A percentile compares a stretch with the other conserved stretches of the same genome.
Conservation (phyloP, 78 protist genomes). For the Bodo saltans region DNA sequence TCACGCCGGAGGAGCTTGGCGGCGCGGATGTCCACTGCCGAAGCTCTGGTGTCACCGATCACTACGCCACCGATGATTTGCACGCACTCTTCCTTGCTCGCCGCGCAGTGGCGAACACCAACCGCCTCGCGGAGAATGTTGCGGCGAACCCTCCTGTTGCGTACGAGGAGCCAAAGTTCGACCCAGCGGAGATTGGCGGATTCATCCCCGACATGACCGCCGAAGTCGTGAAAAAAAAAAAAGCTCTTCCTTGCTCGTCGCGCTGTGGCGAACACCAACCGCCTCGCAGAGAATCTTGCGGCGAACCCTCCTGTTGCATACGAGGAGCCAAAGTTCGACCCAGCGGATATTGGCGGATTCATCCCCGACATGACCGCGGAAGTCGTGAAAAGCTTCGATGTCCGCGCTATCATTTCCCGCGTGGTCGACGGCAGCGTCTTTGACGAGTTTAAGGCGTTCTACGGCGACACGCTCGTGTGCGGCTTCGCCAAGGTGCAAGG, state of each 20-base stretch:
- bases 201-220: constrained; percentile 58
- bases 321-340: constrained; percentile 67
- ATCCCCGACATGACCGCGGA: constrained; percentile 62
- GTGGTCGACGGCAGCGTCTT: constrained; percentile 87
- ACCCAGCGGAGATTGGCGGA: constrained; percentile 63
- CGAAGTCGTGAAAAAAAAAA: no score
- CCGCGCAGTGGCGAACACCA: constrained; percentile 72
- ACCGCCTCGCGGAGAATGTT: constrained; percentile 28
- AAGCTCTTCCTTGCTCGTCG: no score
- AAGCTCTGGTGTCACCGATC: constrained; percentile 91
- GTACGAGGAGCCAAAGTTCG: constrained; percentile 70
- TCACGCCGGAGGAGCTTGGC: constrained; percentile 89
- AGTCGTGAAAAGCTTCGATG: constrained; percentile 61
- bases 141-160: neutral
- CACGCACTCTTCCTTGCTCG: constrained; percentile 83
- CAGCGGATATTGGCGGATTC: constrained; percentile 65
- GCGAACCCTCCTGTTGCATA: no score
- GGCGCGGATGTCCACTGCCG: constrained; percentile 91
- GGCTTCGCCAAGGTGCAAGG: constrained; percentile 88
- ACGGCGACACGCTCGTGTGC: constrained; percentile 83
- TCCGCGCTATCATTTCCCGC: constrained; percentile 75
- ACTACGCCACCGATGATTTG: constrained; percentile 79
- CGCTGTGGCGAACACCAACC: no score
- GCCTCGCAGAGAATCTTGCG: no score
- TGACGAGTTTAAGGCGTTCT: constrained; percentile 86